Evolutionary conservation across 352 stramenopile species (phyloP).

Genomic region (Sclerospora graminicola): DNA sequence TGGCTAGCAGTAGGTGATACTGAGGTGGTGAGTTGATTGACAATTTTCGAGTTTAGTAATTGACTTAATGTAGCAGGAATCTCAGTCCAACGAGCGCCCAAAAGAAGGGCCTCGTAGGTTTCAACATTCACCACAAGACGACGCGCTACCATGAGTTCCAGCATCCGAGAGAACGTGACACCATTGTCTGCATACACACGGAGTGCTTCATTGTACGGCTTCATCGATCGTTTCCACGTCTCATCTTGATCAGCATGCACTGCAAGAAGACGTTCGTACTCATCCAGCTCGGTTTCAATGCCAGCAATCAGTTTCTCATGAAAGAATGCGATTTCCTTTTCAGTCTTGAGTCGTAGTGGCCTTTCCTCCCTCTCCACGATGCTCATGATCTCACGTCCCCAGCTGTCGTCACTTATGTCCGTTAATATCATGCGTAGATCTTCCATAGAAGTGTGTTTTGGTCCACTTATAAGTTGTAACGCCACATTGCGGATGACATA

Average conservation of each 20-base stretch:
- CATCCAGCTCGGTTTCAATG: constrained; percentile 32
- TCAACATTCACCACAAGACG: constrained; percentile 36
- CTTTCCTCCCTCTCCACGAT: constrained; percentile 41
- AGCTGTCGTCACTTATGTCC: constrained; percentile 16
- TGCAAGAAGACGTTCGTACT: constrained; percentile 27
- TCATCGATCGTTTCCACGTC: constrained; percentile 12
- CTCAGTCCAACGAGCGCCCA: constrained; percentile 52
- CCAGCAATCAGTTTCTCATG: constrained; percentile 29
- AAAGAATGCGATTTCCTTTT: constrained; percentile 36
- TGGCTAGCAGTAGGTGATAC: constrained; percentile 16
- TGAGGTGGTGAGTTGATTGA: constrained; percentile 20
- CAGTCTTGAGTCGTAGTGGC: constrained; percentile 52
- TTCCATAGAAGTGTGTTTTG: constrained; percentile 14
- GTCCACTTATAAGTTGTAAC: constrained; percentile 25
- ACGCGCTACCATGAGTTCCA: constrained; percentile 49
- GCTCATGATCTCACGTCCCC: constrained; percentile 46
- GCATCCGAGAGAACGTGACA: constrained; percentile 41
- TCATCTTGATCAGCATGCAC: neutral
- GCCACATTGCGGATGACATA: constrained; percentile 49
- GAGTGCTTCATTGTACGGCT: constrained; percentile 56
- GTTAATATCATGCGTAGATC: constrained; percentile 28
- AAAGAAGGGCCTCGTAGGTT: constrained; percentile 50
- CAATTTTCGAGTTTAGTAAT: constrained; percentile 36
- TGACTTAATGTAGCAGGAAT: constrained; percentile 54
- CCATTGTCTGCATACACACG: constrained; percentile 44